phyloP scores from a whole-genome alignment of 495 filamentous ascomycete genomes.

The Talaromyces stipitatus region DNA sequence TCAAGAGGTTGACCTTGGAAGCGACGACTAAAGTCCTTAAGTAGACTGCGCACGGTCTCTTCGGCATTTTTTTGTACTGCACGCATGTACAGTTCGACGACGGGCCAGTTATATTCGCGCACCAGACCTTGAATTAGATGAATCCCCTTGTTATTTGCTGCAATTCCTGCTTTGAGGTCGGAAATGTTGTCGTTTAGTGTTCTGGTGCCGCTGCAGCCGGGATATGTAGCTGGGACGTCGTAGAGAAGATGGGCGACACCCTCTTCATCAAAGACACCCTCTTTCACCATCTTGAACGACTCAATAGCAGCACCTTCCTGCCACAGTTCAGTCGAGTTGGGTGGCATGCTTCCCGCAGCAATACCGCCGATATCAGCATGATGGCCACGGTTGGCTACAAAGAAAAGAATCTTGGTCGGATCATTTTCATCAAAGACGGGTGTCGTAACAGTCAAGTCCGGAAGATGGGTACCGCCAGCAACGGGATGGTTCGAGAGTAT shows the following conservation, averaged over 20 bases:
- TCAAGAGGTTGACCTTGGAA: slow-evolving; percentile 77
- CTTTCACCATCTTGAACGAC: slow-evolving; percentile 85
- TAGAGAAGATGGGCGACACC: slow-evolving; percentile 78
- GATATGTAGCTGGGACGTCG: slow-evolving; percentile 73
- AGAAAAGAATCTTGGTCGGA: slow-evolving; percentile 87
- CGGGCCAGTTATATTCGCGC: slow-evolving; percentile 79
- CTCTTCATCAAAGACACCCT: slow-evolving; percentile 83
- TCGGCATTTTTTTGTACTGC: slow-evolving; percentile 92
- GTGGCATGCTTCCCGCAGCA: slow-evolving; percentile 93
- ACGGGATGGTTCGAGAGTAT: slow-evolving; percentile 94
- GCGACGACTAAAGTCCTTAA: slow-evolving; percentile 69
- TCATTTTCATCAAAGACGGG: slow-evolving; percentile 67
- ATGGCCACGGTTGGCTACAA: slow-evolving; percentile 90
- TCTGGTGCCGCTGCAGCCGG: slow-evolving; percentile 81
- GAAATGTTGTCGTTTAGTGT: slow-evolving; percentile 93
- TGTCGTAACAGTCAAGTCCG: slow-evolving; percentile 87
- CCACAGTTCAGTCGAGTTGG: slow-evolving; percentile 83
- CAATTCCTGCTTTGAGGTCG: slow-evolving; percentile 92
- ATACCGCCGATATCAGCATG: slow-evolving; percentile 98
- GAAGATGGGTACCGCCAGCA: slow-evolving; percentile 80
- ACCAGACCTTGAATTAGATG: slow-evolving; percentile 80
- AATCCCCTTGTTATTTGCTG: slow-evolving; percentile 94
- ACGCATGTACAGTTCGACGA: slow-evolving; percentile 94
- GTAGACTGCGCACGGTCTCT: slow-evolving; percentile 69
- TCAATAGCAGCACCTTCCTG: slow-evolving; percentile 95